These are phyloP conservation scores for Penicillium sp. DNA, from an alignment of 2,329 filamentous ascomycete genomes.

Conservation along the genomic window DNA sequence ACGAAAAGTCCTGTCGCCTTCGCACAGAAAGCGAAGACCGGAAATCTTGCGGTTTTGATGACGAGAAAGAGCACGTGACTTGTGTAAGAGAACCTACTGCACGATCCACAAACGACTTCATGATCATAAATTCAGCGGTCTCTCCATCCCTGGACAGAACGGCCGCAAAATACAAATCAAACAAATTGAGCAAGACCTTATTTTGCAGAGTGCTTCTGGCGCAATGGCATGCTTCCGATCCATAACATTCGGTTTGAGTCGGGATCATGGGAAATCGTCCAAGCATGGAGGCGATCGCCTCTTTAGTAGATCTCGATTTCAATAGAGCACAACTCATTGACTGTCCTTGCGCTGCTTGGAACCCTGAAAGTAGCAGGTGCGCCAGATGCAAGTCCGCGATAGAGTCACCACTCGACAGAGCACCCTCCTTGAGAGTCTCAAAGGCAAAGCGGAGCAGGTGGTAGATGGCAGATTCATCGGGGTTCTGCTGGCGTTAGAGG, in stretches of 20 bases:
- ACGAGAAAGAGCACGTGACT: constrained; percentile 16
- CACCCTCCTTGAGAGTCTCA: constrained; percentile 16
- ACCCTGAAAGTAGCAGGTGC: constrained; percentile 19
- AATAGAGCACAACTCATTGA: constrained; percentile 7
- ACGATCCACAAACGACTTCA: constrained; percentile 21
- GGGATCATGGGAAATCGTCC: constrained; percentile 19
- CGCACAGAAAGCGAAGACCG: constrained; percentile 9
- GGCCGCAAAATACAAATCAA: constrained; percentile 22
- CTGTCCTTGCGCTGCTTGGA: constrained; percentile 16
- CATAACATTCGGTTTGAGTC: constrained; percentile 17
- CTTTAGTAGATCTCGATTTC: constrained; percentile 12
- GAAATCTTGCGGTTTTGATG: constrained; percentile 7
- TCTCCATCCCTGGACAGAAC: constrained; percentile 10
- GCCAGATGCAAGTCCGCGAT: constrained; percentile 22
- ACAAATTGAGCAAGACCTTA: constrained; percentile 22
- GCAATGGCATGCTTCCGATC: constrained; percentile 16
- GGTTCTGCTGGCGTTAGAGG: constrained; percentile 11
- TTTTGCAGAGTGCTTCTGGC: constrained; percentile 20
- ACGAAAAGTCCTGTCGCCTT: constrained; percentile 9
- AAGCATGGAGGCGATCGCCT: constrained; percentile 15
- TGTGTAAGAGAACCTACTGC: constrained; percentile 9
- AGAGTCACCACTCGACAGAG: not conserved
- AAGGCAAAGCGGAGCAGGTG: constrained; percentile 22
- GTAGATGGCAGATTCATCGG: constrained; percentile 19
- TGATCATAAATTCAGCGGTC: constrained; percentile 7